Percentiles rank a stretch among this genome's conserved stretches.
Evolutionary conservation across 1,139 yeast genomes (phyloP).

Genomic region (Candida sp.): DNA sequence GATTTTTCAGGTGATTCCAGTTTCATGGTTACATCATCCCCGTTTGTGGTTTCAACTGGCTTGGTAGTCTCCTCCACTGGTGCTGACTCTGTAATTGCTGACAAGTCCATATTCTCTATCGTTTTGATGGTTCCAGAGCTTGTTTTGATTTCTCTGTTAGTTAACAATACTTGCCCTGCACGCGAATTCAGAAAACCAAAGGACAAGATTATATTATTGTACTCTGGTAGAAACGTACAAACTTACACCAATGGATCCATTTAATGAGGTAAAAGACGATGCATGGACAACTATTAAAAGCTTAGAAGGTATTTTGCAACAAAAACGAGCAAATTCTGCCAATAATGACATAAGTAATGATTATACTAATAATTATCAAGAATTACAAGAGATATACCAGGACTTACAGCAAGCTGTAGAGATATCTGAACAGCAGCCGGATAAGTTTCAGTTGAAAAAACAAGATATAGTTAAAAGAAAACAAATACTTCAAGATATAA

Average conservation of each 20-base stretch:
- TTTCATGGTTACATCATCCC: neutral
- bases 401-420: conserved; percentile 72
- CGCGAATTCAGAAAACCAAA: neutral
- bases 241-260: conserved; percentile 86
- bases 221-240: too few species aligned
- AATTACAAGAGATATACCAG: conserved; percentile 68
- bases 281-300: conserved; percentile 40
- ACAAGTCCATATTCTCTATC: neutral
- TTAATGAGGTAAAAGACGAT: conserved; percentile 76
- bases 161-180: neutral
- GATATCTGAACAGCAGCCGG: conserved; percentile 59
- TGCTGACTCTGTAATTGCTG: neutral
- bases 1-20: neutral
- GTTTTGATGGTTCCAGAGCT: too few species aligned
- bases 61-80: neutral
- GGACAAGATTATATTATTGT: too few species aligned
- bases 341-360: conserved; percentile 44
- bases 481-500: conserved; percentile 45
- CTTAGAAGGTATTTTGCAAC: conserved; percentile 17
- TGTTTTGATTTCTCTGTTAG: too few species aligned
- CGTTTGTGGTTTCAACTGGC: neutral
- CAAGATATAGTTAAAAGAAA: conserved; percentile 53
- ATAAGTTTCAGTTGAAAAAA: conserved; percentile 48
- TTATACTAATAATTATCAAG: conserved; percentile 64
- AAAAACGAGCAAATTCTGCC: conserved; percentile 21